These are phyloP conservation scores for Ganoderma lingzhi DNA, from an alignment of 1,284 basidiomycete species.

Conservation along the genomic window DNA sequence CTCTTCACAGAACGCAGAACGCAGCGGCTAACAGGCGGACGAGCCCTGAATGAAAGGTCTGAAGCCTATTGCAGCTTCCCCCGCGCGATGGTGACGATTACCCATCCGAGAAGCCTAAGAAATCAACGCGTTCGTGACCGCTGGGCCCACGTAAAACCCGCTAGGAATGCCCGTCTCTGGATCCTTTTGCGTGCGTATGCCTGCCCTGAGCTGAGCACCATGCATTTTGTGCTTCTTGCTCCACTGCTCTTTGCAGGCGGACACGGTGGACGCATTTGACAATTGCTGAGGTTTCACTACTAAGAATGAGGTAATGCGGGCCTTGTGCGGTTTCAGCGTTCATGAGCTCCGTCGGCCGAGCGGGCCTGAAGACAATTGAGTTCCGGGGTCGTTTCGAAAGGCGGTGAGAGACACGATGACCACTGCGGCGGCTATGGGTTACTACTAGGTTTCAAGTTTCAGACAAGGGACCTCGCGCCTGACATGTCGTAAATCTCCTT, in stretches of 20 bases:
- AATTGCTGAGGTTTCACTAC: not conserved
- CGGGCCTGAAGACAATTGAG: not conserved
- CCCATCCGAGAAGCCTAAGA: constrained; percentile 2
- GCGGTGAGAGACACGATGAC: not conserved
- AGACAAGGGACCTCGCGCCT: no score
- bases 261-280: not conserved
- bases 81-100: not conserved
- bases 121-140: not conserved
- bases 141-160: not conserved
- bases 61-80: constrained; percentile 4
- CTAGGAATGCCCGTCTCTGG: not conserved
- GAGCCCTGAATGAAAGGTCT: not conserved
- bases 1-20: constrained; percentile 9
- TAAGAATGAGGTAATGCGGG: not conserved
- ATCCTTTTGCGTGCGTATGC: not conserved
- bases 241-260: not conserved
- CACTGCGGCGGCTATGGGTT: no score
- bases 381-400: not conserved
- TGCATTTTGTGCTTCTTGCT: not conserved
- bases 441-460: no score
- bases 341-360: not conserved
- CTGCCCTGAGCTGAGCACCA: not conserved
- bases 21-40: not conserved
- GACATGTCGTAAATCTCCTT: no score
- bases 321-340: not conserved